A percentile compares a stretch with the other conserved stretches of the same genome.
Evolutionary conservation across 129 eudicot genomes (phyloP).

Genomic region (Lactuca saligna): DNA sequence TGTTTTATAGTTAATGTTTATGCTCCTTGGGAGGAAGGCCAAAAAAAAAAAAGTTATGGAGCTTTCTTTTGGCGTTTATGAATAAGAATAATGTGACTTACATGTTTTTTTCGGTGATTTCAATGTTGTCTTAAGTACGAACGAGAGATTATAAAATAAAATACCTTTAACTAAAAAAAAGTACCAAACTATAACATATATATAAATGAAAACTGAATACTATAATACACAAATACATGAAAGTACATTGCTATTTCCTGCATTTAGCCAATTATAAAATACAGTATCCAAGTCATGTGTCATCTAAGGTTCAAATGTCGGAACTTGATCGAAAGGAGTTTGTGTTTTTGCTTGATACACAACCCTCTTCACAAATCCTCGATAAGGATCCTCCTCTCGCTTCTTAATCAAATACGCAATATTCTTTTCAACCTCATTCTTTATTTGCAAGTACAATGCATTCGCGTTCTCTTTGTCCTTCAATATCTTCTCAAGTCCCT

Average conservation of each 20-base stretch:
- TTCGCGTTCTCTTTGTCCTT: conserved; percentile 30
- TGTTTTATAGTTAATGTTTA: too few species aligned
- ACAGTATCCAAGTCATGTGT: not conserved
- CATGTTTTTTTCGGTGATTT: not conserved
- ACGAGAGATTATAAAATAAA: too few species aligned
- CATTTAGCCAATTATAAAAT: too few species aligned
- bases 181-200: too few species aligned
- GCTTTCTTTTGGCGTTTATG: too few species aligned
- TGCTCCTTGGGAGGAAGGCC: too few species aligned
- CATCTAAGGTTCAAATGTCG: conserved; percentile 46
- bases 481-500: conserved; percentile 36
- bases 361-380: conserved; percentile 35
- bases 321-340: conserved; percentile 33
- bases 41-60: too few species aligned
- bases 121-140: too few species aligned
- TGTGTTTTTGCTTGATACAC: conserved; percentile 35
- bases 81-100: too few species aligned
- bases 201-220: not conserved
- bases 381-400: conserved; percentile 56
- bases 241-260: not conserved
- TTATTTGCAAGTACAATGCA: conserved; percentile 40
- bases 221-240: not conserved
- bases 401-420: conserved; percentile 45
- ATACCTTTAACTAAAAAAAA: too few species aligned
- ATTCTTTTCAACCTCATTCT: conserved; percentile 39